Evolutionary conservation across 2,329 filamentous ascomycete species (phyloP).

Genomic region (Arthrobotrys sphaeroides): DNA sequence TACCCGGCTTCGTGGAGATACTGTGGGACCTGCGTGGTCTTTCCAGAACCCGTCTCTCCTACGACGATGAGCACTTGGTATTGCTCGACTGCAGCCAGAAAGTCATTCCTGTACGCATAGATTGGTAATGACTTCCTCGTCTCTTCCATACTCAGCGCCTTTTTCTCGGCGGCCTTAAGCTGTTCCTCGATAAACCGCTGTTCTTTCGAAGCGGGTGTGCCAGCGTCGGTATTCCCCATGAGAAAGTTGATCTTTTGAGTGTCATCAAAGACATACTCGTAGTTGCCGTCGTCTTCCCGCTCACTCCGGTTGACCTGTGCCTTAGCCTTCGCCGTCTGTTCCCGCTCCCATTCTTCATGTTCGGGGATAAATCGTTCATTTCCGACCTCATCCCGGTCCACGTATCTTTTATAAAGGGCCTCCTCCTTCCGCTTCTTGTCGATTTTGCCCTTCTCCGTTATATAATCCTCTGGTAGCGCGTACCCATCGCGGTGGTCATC

Average conservation of each 20-base stretch:
- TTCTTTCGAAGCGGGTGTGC: slow-evolving; percentile 76
- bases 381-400: slow-evolving; percentile 85
- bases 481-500: slow-evolving; percentile 95
- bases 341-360: slow-evolving; percentile 93
- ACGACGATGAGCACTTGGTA: slow-evolving; percentile 91
- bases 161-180: slow-evolving; percentile 87
- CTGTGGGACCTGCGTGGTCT: slow-evolving; percentile 94
- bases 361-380: slow-evolving; percentile 91
- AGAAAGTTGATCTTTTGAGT: slow-evolving; percentile 87
- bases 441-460: slow-evolving; percentile 90
- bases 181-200: slow-evolving; percentile 81
- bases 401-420: slow-evolving; percentile 86
- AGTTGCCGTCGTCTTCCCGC: slow-evolving; percentile 80
- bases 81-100: slow-evolving; percentile 84
- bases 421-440: slow-evolving; percentile 87
- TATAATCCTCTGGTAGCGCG: slow-evolving; percentile 91
- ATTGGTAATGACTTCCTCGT: slow-evolving; percentile 90
- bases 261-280: slow-evolving; percentile 92
- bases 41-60: slow-evolving; percentile 92
- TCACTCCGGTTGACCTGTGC: slow-evolving; percentile 72
- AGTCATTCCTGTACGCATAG: slow-evolving; percentile 84
- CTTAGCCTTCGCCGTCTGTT: slow-evolving; percentile 87
- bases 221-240: slow-evolving; percentile 77
- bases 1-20: slow-evolving; percentile 92
- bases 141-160: slow-evolving; percentile 87